These are phyloP conservation scores for Vachellia pachyceras DNA, from an alignment of 306 rosid genomes.

Conservation along the genomic window DNA sequence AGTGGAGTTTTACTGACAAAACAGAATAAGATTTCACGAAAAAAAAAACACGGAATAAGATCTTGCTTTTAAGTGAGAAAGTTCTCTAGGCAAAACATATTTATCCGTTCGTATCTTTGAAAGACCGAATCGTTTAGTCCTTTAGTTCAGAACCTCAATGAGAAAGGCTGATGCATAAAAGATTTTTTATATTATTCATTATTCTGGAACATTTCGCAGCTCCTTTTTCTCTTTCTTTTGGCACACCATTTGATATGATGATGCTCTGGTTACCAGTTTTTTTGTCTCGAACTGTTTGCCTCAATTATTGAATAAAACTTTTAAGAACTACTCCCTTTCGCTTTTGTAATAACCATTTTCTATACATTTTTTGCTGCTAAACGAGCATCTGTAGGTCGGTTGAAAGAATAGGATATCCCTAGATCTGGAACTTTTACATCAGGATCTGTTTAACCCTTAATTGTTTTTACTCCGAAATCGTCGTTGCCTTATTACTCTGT, in stretches of 20 bases:
- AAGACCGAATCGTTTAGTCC: background rate
- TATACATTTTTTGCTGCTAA: background rate
- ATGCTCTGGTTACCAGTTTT: background rate
- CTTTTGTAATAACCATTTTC: background rate
- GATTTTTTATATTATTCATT: background rate
- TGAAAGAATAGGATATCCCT: background rate
- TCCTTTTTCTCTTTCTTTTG: background rate
- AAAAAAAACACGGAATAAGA: background rate
- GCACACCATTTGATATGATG: background rate
- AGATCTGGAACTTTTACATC: conserved; percentile 31
- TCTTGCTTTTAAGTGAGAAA: background rate
- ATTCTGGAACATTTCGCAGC: background rate
- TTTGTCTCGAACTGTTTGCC: conserved; percentile 19
- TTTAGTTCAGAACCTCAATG: background rate
- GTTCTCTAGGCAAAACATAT: background rate
- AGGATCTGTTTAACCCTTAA: background rate
- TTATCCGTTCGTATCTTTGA: background rate
- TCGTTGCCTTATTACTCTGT: background rate
- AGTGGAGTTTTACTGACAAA: background rate
- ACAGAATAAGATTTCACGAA: too few relatives aligned
- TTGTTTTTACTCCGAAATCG: conserved; percentile 31
- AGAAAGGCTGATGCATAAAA: background rate
- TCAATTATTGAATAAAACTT: background rate
- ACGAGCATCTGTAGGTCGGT: conserved; percentile 2
- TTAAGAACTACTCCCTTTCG: background rate